Conservation (phyloP, 768 basidiomycete genomes). For the Suillus ampliporus region DNA sequence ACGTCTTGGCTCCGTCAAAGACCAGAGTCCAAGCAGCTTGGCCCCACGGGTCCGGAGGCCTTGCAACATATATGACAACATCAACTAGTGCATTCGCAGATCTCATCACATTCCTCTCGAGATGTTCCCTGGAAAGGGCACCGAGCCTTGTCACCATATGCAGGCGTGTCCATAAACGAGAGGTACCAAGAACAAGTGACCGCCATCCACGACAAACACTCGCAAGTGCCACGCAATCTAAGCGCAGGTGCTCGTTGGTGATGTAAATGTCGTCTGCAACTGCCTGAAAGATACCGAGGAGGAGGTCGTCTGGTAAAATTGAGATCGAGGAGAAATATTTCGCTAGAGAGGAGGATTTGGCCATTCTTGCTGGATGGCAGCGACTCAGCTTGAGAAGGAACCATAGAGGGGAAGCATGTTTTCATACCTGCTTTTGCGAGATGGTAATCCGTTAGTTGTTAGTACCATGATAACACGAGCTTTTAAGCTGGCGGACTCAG, state of each 20-base stretch:
- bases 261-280: not conserved
- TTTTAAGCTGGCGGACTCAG: not conserved
- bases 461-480: not conserved
- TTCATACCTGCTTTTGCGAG: not conserved
- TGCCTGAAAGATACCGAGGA: not conserved
- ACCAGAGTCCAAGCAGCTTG: not conserved
- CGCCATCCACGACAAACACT: conserved; percentile 4
- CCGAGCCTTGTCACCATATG: not conserved
- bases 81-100: conserved; percentile 1
- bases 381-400: not conserved
- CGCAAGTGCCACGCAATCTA: not conserved
- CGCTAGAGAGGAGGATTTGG: not conserved
- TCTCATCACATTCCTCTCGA: not conserved
- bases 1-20: not conserved
- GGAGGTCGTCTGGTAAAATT: not conserved
- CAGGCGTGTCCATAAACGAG: conserved; percentile 1
- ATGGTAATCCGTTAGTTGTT: not conserved
- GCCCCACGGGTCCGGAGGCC: not conserved
- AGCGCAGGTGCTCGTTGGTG: not conserved
- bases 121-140: not conserved
- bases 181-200: not conserved
- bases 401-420: not conserved
- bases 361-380: not conserved
- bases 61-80: conserved; percentile 2
- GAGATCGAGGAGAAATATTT: not conserved